Conservation (phyloP, 176 grass and related monocot species). For the Aegilops longissima region DNA sequence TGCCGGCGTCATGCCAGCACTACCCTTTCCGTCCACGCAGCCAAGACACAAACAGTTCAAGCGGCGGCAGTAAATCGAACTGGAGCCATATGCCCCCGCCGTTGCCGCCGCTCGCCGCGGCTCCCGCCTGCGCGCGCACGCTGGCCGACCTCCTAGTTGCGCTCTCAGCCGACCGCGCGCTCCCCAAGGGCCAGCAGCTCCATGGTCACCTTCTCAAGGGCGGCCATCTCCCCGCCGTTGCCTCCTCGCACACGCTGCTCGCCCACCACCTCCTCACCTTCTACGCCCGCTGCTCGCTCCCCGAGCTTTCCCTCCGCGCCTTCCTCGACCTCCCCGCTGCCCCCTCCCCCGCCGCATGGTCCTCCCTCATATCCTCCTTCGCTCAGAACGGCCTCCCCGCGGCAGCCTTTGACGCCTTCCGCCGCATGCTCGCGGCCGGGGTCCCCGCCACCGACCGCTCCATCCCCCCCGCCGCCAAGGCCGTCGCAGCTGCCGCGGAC, state of each 20-base stretch:
- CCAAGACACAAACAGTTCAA: neutral
- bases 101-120: neutral
- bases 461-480: slow-evolving; percentile 72
- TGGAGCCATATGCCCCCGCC: slow-evolving; percentile 5
- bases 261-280: slow-evolving; percentile 85
- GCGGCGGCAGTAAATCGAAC: neutral
- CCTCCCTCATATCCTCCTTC: slow-evolving; percentile 67
- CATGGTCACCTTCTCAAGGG: slow-evolving; percentile 74
- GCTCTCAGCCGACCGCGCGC: slow-evolving; percentile 61
- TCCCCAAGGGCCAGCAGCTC: slow-evolving; percentile 76
- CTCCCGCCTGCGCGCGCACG: slow-evolving; percentile 28
- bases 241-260: slow-evolving; percentile 52
- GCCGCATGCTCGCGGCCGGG: slow-evolving; percentile 54
- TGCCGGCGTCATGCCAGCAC: too few relatives aligned
- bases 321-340: slow-evolving; percentile 66
- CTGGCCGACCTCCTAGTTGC: slow-evolving; percentile 54
- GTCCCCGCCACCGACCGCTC: slow-evolving; percentile 63
- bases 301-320: slow-evolving; percentile 57
- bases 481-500: slow-evolving; percentile 39
- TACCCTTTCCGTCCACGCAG: too few relatives aligned
- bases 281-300: slow-evolving; percentile 74
- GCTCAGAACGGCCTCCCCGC: slow-evolving; percentile 60
- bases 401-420: slow-evolving; percentile 58
- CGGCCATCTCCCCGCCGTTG: slow-evolving; percentile 60
- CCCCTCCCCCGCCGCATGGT: slow-evolving; percentile 63